phyloP scores from a whole-genome alignment of 1,139 yeast species.

The Saccharomyces uvarum region DNA sequence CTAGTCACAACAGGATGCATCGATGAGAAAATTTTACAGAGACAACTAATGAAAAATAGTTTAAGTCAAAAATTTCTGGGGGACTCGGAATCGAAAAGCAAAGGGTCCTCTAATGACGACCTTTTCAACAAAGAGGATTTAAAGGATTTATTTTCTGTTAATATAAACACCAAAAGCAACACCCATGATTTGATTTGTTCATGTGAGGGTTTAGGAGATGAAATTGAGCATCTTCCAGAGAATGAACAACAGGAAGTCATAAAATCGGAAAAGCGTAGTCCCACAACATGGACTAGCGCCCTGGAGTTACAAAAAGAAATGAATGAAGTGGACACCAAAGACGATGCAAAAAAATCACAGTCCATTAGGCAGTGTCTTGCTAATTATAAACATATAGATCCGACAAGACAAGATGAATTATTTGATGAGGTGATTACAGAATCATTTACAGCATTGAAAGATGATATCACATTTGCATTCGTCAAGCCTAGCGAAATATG shows the following conservation, averaged over 20 bases:
- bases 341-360: slow-evolving; percentile 30
- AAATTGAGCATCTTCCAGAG: slow-evolving; percentile 14
- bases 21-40: slow-evolving; percentile 88
- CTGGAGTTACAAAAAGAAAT: slow-evolving; percentile 37
- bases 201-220: slow-evolving; percentile 45
- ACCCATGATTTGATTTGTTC: slow-evolving; percentile 80
- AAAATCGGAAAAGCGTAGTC: slow-evolving; percentile 12
- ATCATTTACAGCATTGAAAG: slow-evolving; percentile 9
- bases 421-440: slow-evolving; percentile 23
- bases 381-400: slow-evolving; percentile 57
- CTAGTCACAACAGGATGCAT: slow-evolving; percentile 81
- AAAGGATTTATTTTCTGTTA: slow-evolving; percentile 63
- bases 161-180: slow-evolving; percentile 47
- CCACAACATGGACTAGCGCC: slow-evolving; percentile 44
- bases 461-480: slow-evolving; percentile 24
- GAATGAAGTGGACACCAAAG: slow-evolving; percentile 28
- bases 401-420: slow-evolving; percentile 24
- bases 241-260: slow-evolving; percentile 9
- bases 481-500: slow-evolving; percentile 16
- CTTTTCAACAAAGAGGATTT: slow-evolving; percentile 59
- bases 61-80: slow-evolving; percentile 74
- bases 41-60: slow-evolving; percentile 83
- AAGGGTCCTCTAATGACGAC: slow-evolving; percentile 39
- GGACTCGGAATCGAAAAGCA: slow-evolving; percentile 26
- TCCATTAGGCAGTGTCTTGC: slow-evolving; percentile 50